Evolutionary conservation across 2,329 filamentous ascomycete genomes (phyloP).

Genomic region (Beauveria medogensis): DNA sequence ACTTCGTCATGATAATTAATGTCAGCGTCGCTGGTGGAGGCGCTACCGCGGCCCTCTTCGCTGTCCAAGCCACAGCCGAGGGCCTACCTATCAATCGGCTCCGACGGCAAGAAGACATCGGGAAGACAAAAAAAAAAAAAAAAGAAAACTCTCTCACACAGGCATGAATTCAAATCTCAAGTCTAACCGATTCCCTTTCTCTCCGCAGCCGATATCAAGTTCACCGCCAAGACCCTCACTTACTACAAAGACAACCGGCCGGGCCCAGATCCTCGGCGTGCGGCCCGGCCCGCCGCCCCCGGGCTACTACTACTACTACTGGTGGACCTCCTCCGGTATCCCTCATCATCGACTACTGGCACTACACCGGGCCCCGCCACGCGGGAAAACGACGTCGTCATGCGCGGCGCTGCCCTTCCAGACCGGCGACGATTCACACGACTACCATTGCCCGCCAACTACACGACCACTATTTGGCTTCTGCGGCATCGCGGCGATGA

Average conservation of each 20-base stretch:
- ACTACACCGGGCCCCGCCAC: conserved; percentile 50
- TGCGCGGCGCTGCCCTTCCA: conserved; percentile 49
- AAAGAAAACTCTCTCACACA: not conserved
- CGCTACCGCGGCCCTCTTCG: not conserved
- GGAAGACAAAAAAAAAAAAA: not conserved
- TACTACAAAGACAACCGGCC: conserved; percentile 11
- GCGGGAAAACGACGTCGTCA: conserved; percentile 45
- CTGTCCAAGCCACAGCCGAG: not conserved
- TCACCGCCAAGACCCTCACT: conserved; percentile 8
- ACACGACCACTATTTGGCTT: conserved; percentile 46
- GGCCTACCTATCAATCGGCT: not conserved
- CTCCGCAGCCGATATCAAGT: conserved; percentile 6
- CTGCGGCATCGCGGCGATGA: conserved; percentile 67
- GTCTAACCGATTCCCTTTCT: no score
- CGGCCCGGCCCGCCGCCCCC: conserved; percentile 37
- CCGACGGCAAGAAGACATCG: not conserved
- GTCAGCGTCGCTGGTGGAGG: not conserved
- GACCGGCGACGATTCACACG: conserved; percentile 33
- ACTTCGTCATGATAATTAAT: not conserved
- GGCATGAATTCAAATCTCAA: no score
- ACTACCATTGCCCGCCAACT: conserved; percentile 44
- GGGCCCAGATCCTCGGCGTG: conserved; percentile 10
- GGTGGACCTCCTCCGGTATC: conserved; percentile 56
- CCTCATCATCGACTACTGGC: conserved; percentile 55
- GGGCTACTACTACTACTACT: conserved; percentile 49